Percentiles rank a stretch among this genome's conserved stretches.
Evolutionary conservation across 768 basidiomycete species (phyloP).

Genomic region (Boletus speciosus): DNA sequence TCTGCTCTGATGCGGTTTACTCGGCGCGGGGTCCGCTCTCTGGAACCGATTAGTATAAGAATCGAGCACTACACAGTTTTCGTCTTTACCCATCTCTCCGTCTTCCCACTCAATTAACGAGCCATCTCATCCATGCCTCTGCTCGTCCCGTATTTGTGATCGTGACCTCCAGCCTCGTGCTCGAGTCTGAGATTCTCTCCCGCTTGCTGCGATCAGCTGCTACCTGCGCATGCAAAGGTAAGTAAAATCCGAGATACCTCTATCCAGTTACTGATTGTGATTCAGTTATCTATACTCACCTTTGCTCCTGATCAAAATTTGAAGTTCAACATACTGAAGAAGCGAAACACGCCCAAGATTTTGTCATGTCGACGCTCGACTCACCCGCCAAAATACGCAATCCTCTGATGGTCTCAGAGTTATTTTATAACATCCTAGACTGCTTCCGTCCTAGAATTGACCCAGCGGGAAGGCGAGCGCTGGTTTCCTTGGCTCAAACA

Average conservation of each 20-base stretch:
- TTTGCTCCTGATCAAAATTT: background rate
- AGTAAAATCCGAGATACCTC: background rate
- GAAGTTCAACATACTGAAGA: background rate
- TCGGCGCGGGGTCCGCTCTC: too few relatives aligned
- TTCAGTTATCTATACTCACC: background rate
- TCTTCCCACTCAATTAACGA: background rate
- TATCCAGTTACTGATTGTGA: background rate
- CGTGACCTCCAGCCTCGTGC: background rate
- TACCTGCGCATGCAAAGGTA: background rate
- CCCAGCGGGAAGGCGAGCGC: background rate
- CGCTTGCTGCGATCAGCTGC: background rate
- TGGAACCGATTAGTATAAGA: too few relatives aligned
- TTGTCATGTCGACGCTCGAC: background rate
- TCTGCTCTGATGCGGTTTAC: too few relatives aligned
- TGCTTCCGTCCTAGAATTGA: background rate
- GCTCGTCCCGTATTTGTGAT: background rate
- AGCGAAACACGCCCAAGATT: background rate
- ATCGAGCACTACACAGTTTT: too few relatives aligned
- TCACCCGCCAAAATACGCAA: background rate
- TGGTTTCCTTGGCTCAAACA: conserved; percentile 9
- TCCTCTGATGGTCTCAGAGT: conserved; percentile 5
- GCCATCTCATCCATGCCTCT: background rate
- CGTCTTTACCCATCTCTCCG: background rate
- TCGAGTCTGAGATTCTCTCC: background rate
- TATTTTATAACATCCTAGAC: conserved; percentile 7